Evolutionary conservation across 225 moss, liverwort and hornwort genomes (phyloP).

Genomic region (Marchantia paleacea): DNA sequence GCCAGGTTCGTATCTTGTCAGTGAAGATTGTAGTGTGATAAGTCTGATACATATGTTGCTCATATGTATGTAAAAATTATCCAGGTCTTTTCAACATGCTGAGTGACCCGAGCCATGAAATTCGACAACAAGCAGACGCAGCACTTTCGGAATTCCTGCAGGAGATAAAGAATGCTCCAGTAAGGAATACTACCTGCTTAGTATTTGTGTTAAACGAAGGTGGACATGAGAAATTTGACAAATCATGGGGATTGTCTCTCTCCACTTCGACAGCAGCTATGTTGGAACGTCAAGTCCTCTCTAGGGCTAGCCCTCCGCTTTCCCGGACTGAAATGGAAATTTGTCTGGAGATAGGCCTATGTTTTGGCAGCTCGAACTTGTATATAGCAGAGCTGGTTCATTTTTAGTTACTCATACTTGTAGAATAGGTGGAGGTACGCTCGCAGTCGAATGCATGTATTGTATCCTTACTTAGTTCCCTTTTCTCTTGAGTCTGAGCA

Average conservation of each 20-base stretch:
- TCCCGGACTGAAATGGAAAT: background rate
- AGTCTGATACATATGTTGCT: background rate
- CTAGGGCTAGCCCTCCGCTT: background rate
- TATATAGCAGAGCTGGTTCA: background rate
- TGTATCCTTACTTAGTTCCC: background rate
- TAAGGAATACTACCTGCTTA: conserved; percentile 29
- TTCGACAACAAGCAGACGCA: conserved; percentile 89
- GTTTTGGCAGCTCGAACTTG: background rate
- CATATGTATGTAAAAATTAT: background rate
- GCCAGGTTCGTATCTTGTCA: background rate
- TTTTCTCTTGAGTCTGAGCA: conserved; percentile 24
- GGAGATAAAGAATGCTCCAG: conserved; percentile 95
- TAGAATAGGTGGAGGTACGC: background rate
- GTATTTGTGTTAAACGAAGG: no score
- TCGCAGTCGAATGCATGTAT: background rate
- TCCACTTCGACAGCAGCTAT: background rate
- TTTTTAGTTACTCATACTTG: background rate
- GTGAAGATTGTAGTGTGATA: background rate
- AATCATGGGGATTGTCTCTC: background rate
- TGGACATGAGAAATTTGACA: background rate
- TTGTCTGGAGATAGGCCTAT: background rate
- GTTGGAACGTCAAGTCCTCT: background rate
- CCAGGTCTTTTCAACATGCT: conserved; percentile 97
- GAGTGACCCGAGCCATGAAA: conserved; percentile 92
- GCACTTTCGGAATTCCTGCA: conserved; percentile 91